These are phyloP conservation scores for Phytophthora kernoviae DNA, from an alignment of 352 stramenopile genomes.

Conservation along the genomic window DNA sequence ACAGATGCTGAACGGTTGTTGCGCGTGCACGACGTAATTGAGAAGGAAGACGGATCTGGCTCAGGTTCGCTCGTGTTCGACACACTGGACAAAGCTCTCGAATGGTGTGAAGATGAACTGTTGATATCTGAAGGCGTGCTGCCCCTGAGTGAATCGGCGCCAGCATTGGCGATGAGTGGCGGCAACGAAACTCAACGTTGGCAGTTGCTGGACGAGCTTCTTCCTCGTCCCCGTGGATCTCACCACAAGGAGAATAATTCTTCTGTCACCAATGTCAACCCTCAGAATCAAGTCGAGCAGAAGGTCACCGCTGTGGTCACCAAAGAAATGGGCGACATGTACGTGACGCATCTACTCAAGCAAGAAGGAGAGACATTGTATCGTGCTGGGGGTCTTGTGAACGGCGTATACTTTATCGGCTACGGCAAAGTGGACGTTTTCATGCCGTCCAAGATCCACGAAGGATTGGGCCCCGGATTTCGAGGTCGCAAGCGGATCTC, in stretches of 20 bases:
- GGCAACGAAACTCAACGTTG: slow-evolving; percentile 38
- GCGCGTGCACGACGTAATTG: slow-evolving; percentile 82
- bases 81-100: slow-evolving; percentile 80
- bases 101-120: slow-evolving; percentile 88
- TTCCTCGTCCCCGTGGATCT: slow-evolving; percentile 39
- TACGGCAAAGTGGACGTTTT: slow-evolving; percentile 89
- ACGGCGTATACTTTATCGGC: slow-evolving; percentile 82
- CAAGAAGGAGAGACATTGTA: slow-evolving; percentile 75
- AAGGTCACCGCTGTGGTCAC: slow-evolving; percentile 41
- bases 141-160: slow-evolving; percentile 62
- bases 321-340: slow-evolving; percentile 69
- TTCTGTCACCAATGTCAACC: slow-evolving; percentile 1
- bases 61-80: slow-evolving; percentile 81
- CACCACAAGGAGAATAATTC: slow-evolving; percentile 22
- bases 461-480: slow-evolving; percentile 82
- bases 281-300: background rate
- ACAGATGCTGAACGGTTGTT: slow-evolving; percentile 72
- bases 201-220: slow-evolving; percentile 71
- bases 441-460: slow-evolving; percentile 78
- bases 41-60: slow-evolving; percentile 56
- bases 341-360: slow-evolving; percentile 64
- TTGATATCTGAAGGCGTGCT: slow-evolving; percentile 72
- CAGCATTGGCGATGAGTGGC: slow-evolving; percentile 30
- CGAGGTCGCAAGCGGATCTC: slow-evolving; percentile 79
- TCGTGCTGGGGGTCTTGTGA: slow-evolving; percentile 57